Evolutionary conservation across 2,329 filamentous ascomycete species (phyloP), one percentile per base, ranked within the genome.

Genomic region (Alternaria arbusti): DNA sequence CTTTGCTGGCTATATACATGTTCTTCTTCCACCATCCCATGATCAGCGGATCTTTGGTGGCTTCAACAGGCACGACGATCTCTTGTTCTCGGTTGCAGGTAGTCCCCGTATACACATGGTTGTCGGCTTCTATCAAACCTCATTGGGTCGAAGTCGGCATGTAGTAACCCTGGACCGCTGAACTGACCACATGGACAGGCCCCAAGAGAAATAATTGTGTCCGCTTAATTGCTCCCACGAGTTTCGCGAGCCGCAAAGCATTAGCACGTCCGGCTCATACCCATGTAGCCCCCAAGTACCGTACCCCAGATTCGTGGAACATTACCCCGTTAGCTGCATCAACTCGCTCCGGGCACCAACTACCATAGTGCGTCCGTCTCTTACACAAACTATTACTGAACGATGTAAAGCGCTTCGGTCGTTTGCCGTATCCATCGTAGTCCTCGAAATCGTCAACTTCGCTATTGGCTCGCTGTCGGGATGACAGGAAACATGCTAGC

Each of bases 391-490:
- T 23, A 23, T 45, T 12, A 63, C 43, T 23, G 50, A 50, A 50
- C 6, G 10, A 25, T 26, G 30, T 51, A 59, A 43, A 28, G 32
- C 10, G 15, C 50, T 50, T 44, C 56, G 60, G 60, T 43, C 56
- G 30, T 12, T 63, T 63, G 13, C 60, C 44, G 17, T 12, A 49
- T 59, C 32, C 44, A 59, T 49, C 47, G 43, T 62, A 62, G 59
- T 57, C 20, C 15, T 45, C 22, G 3, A 20, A 13, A 5, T 36
- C 17, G 15, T 28, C 28, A 10, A 32, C 17, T 5, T 4, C 6
- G 43, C 49, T 5, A 65, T 63, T 65, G 63, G 63, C 12, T 59
- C 60, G 47, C 52, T 54, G 63, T 65, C 60, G 63, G 63, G 28
- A 59, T 13, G 1, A 15, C 36, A 17, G 11, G 13, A 36, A 45